Evolutionary conservation across 1,139 yeast genomes (phyloP), one percentile per base, ranked within the genome.

Genomic region (Yamadazyma epiphylla): DNA sequence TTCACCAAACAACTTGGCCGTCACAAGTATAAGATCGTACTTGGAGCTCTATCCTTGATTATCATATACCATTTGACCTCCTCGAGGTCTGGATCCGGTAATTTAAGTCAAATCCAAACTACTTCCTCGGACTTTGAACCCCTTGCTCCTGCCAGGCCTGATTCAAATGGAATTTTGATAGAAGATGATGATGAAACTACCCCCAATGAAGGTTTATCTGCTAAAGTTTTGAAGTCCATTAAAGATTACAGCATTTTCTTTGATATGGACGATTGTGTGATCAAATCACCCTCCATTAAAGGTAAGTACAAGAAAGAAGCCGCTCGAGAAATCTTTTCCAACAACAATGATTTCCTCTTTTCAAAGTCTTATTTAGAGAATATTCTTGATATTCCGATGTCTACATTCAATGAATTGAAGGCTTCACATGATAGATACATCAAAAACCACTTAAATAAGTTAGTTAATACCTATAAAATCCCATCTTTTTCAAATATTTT

Each of bases 401-500:
- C 42, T 1, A 58, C 69, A 2, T 43, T 49, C 26, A 38, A 48
- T 2, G 55, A 55, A 27, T 49, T 68, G 40, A 58, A 57, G 37
- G 43, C 45, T 9, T 55, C 64, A 4, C 74, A 68, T 41, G 28
- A 38, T 4, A 41, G 52, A 23, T 64, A 59, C 36, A 54, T 64
- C 8, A 41, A 51, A 21, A 41, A 38, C n/a, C 62, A 51, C 15
- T 58, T 67, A 25, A 51, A 55, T 20, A 49, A 50, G 29, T 44
- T 66, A 28, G 35, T 61, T 5, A 49, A 60, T n/a, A 43, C 53
- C 15, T 45, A 44, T 25, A 58, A 58, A 2, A 33, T 67, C 4
- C 42, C 55, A 4, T 64, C 74, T 1, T 68, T 67, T 45, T 72
- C 72, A 9, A 58, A 52, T 31, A 29, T 62, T n/a, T 41, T 59